These are phyloP conservation scores for Sclerotinia subarctica DNA, from an alignment of 2,329 filamentous ascomycete genomes.

Conservation along the genomic window DNA sequence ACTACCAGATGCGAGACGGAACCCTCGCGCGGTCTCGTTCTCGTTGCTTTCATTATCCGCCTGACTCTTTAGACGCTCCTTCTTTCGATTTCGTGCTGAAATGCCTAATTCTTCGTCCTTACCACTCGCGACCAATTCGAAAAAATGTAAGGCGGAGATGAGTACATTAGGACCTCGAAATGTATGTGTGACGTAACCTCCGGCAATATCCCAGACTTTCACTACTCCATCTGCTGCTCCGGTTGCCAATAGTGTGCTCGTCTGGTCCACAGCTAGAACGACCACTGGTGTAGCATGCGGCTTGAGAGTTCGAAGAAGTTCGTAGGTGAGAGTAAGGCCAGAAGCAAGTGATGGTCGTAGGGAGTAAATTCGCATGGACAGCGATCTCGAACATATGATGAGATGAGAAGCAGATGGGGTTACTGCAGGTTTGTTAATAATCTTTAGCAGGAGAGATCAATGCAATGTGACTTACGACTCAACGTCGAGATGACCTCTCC, in stretches of 20 bases:
- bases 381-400: constrained; percentile 87
- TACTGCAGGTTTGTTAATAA: constrained; percentile 50
- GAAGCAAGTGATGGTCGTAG: constrained; percentile 58
- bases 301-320: constrained; percentile 76
- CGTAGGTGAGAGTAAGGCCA: constrained; percentile 57
- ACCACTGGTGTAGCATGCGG: constrained; percentile 89
- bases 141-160: constrained; percentile 88
- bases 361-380: constrained; percentile 89
- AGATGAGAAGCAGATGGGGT: constrained; percentile 86
- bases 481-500: constrained; percentile 76
- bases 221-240: constrained; percentile 90
- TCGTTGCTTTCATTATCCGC: constrained; percentile 46
- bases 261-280: constrained; percentile 78
- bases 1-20: constrained; percentile 82
- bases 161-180: constrained; percentile 91
- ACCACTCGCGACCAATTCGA: constrained; percentile 60
- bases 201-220: constrained; percentile 93
- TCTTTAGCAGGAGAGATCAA: constrained; percentile 14
- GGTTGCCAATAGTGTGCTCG: constrained; percentile 85
- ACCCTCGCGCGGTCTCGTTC: constrained; percentile 54
- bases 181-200: constrained; percentile 89
- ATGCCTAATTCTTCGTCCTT: constrained; percentile 41
- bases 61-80: constrained; percentile 43
- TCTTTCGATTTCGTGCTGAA: constrained; percentile 46
- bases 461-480: constrained; percentile 48